phyloP scores from a whole-genome alignment of 1,284 basidiomycete genomes.

The Malassezia globosa region DNA sequence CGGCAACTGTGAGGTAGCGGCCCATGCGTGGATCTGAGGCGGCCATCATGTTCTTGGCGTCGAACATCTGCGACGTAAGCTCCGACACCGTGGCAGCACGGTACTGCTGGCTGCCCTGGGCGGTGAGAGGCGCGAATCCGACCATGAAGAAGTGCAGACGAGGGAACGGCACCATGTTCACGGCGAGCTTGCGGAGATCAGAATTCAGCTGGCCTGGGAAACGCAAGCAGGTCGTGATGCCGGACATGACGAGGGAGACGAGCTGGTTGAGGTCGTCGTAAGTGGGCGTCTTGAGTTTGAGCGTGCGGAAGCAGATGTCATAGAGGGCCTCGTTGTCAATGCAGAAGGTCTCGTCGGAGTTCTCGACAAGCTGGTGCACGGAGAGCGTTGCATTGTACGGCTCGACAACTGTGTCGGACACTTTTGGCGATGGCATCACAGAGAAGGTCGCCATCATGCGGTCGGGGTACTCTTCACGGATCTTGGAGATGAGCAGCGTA shows the following conservation, averaged over 20 bases:
- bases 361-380: constrained; percentile 57
- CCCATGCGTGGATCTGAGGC: constrained; percentile 89
- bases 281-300: constrained; percentile 84
- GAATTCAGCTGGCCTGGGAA: constrained; percentile 98
- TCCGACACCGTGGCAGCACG: constrained; percentile 90
- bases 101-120: constrained; percentile 78
- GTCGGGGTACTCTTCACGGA: constrained; percentile 57
- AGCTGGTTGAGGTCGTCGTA: constrained; percentile 96
- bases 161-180: constrained; percentile 95
- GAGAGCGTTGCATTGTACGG: constrained; percentile 58
- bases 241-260: constrained; percentile 94
- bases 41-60: constrained; percentile 66
- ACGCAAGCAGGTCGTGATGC: constrained; percentile 85
- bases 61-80: constrained; percentile 96
- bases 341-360: constrained; percentile 58
- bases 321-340: constrained; percentile 84
- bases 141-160: constrained; percentile 99
- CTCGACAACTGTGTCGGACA: constrained; percentile 56
- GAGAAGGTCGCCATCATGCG: constrained; percentile 59
- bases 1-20: constrained; percentile 71
- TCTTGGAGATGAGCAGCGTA: constrained; percentile 57
- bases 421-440: constrained; percentile 56
- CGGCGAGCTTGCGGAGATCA: constrained; percentile 87
- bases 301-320: constrained; percentile 91
- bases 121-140: constrained; percentile 87